These are phyloP conservation scores for Cordyceps fumosorosea DNA, from an alignment of 2,329 filamentous ascomycete species.

Conservation along the genomic window DNA sequence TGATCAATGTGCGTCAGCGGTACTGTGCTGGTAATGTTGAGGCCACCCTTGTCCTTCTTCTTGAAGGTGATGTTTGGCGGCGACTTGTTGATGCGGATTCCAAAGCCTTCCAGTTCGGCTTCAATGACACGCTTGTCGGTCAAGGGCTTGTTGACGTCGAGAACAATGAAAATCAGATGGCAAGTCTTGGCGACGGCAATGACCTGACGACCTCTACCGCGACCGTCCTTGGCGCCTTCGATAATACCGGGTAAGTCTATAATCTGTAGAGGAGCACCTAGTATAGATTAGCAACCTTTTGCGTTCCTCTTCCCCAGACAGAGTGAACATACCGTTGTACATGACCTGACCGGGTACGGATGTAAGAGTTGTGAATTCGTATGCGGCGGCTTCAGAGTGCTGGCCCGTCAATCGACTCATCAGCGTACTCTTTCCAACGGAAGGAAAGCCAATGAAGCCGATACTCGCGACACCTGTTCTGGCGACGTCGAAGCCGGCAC, in stretches of 20 bases:
- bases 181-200: constrained; percentile 99
- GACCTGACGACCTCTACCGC: constrained; percentile 94
- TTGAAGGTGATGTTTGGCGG: constrained; percentile 98
- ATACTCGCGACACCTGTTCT: constrained; percentile 95
- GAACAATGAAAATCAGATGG: constrained; percentile 95
- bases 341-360: constrained; percentile 93
- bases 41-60: constrained; percentile 98
- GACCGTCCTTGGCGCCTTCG: constrained; percentile 95
- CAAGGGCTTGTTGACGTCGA: constrained; percentile 97
- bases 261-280: constrained; percentile 89
- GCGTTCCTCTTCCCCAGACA: background rate
- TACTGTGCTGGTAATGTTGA: constrained; percentile 92
- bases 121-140: constrained; percentile 97
- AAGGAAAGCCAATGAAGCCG: constrained; percentile 96
- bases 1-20: constrained; percentile 87
- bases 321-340: constrained; percentile 65
- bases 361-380: constrained; percentile 97
- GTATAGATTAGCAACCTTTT: constrained; percentile 2
- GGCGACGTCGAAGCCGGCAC: constrained; percentile 91
- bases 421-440: constrained; percentile 95
- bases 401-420: constrained; percentile 94
- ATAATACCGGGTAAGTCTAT: constrained; percentile 98
- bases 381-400: constrained; percentile 93
- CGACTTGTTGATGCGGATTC: constrained; percentile 93
- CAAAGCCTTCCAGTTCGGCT: constrained; percentile 90